Percentiles rank a stretch among this genome's conserved stretches.
phyloP scores from a whole-genome alignment of 2,329 filamentous ascomycete genomes.

The Microcyclospora tardicrescens region DNA sequence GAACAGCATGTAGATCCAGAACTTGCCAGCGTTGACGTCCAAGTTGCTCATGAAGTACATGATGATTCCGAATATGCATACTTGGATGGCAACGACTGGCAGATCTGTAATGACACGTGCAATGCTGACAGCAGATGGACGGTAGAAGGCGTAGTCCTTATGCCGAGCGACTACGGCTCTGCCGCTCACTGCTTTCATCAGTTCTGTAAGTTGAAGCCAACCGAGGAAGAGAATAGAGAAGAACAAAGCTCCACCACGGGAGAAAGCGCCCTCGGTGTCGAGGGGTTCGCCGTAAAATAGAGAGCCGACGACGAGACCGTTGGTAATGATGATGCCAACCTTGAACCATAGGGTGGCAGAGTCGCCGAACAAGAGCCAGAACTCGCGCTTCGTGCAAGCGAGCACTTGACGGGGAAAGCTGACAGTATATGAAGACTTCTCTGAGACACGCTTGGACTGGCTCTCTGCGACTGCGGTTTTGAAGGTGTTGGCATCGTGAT shows the following conservation, averaged over 20 bases:
- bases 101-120: slow-evolving; percentile 51
- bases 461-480: slow-evolving; percentile 47
- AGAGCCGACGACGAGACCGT: slow-evolving; percentile 62
- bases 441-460: slow-evolving; percentile 51
- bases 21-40: slow-evolving; percentile 47
- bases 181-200: slow-evolving; percentile 64
- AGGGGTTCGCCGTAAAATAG: slow-evolving; percentile 58
- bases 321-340: slow-evolving; percentile 63
- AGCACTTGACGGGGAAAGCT: slow-evolving; percentile 59
- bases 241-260: slow-evolving; percentile 50
- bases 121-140: slow-evolving; percentile 51
- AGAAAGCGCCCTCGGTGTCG: slow-evolving; percentile 49
- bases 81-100: slow-evolving; percentile 46
- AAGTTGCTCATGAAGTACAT: slow-evolving; percentile 54
- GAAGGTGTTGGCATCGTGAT: slow-evolving; percentile 51
- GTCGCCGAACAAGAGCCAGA: slow-evolving; percentile 68
- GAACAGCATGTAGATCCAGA: slow-evolving; percentile 54
- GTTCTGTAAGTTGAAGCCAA: slow-evolving; percentile 63
- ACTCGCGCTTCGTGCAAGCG: slow-evolving; percentile 57
- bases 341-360: slow-evolving; percentile 65
- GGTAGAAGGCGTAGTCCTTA: slow-evolving; percentile 55
- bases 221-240: slow-evolving; percentile 54
- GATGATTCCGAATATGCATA: slow-evolving; percentile 47
- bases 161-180: slow-evolving; percentile 57
- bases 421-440: slow-evolving; percentile 64